A percentile compares a stretch with the other conserved stretches of the same genome.
Conservation (phyloP, 1,284 basidiomycete genomes). For the Ganoderma boninense region DNA sequence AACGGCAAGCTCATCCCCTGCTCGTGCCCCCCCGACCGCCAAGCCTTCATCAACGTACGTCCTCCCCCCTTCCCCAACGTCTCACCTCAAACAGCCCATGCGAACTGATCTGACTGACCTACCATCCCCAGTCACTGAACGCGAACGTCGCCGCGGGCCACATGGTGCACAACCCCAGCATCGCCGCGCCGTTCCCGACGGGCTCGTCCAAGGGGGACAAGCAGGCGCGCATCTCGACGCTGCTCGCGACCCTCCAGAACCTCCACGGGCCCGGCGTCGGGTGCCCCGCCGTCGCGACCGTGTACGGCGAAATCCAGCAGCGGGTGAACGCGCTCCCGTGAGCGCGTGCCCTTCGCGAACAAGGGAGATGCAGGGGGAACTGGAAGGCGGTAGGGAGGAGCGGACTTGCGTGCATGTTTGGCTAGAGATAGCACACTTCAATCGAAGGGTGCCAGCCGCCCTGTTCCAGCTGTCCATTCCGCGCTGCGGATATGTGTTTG, state of each 20-base stretch:
- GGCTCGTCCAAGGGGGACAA: constrained; percentile 38
- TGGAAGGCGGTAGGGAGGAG: neutral
- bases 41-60: constrained; percentile 56
- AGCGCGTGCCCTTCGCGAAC: neutral
- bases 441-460: constrained; percentile 34
- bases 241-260: constrained; percentile 44
- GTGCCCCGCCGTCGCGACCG: constrained; percentile 43
- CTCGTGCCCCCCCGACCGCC: constrained; percentile 63
- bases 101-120: no score
- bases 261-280: constrained; percentile 43
- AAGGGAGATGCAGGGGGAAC: neutral
- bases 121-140: constrained; percentile 32
- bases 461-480: constrained; percentile 29
- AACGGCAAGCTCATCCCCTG: constrained; percentile 66
- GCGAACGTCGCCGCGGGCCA: constrained; percentile 42
- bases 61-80: neutral
- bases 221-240: constrained; percentile 38
- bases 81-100: neutral
- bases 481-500: neutral
- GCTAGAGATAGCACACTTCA: constrained; percentile 28
- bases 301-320: constrained; percentile 42
- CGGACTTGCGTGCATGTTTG: constrained; percentile 13
- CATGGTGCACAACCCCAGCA: constrained; percentile 39
- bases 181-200: constrained; percentile 40
- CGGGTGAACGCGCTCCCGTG: constrained; percentile 34